Evolutionary conservation across 352 stramenopile genomes (phyloP).

Genomic region (Globisporangium abappressorium): DNA sequence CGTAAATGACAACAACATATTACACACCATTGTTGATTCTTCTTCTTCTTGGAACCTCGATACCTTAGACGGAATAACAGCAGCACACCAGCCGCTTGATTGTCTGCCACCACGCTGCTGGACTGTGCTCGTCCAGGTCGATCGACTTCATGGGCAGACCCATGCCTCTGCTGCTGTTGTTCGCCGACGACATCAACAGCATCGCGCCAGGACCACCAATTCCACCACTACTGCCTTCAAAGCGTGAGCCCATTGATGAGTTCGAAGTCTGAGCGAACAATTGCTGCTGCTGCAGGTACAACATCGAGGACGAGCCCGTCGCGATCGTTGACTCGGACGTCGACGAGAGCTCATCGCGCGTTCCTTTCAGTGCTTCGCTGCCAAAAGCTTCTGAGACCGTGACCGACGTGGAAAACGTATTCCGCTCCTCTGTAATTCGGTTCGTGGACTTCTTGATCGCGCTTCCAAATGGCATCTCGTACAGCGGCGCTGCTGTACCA

Average conservation of each 20-base stretch:
- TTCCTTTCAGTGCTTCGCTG: conserved; percentile 18
- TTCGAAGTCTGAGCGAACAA: conserved; percentile 11
- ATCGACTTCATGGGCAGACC: conserved; percentile 15
- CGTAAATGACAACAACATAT: conserved; percentile 9
- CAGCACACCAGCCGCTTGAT: conserved; percentile 35
- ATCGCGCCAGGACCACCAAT: neutral
- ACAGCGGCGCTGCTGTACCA: conserved; percentile 72
- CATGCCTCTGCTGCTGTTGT: neutral
- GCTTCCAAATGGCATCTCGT: conserved; percentile 72
- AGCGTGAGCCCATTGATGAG: conserved; percentile 7
- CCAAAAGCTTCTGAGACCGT: conserved; percentile 78
- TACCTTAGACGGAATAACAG: conserved; percentile 19
- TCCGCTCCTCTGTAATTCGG: conserved; percentile 75
- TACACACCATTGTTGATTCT: neutral
- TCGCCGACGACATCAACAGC: conserved; percentile 3
- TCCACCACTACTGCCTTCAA: conserved; percentile 15
- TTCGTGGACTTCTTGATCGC: conserved; percentile 85
- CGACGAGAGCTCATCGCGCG: conserved; percentile 20
- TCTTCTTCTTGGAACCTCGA: neutral
- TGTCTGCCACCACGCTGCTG: conserved; percentile 21
- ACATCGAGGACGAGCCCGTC: conserved; percentile 32
- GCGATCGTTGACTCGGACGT: conserved; percentile 22
- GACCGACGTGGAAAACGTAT: conserved; percentile 77
- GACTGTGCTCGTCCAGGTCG: conserved; percentile 10
- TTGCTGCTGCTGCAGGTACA: conserved; percentile 26